Conservation (phyloP, 2,329 filamentous ascomycete species). For the Diplocarpon rosae region DNA sequence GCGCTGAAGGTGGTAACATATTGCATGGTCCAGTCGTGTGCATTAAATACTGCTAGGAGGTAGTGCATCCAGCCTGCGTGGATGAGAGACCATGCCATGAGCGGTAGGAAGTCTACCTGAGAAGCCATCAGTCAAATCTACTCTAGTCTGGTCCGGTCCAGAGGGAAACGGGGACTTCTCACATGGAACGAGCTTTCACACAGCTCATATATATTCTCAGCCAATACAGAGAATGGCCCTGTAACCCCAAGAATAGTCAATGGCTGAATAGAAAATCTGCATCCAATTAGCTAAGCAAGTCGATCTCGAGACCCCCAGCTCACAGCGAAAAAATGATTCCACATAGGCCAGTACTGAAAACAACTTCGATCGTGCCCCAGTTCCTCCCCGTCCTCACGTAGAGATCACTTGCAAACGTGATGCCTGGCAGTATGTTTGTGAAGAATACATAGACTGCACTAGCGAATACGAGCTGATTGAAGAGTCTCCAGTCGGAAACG, state of each 20-base stretch:
- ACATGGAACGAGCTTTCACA: conserved; percentile 44
- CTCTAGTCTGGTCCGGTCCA: neutral
- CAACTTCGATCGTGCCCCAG: conserved; percentile 57
- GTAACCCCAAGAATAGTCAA: conserved; percentile 56
- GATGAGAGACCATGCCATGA: conserved; percentile 58
- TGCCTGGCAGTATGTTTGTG: conserved; percentile 54
- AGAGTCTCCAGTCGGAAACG: conserved; percentile 43
- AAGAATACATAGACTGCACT: conserved; percentile 58
- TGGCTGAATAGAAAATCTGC: conserved; percentile 45
- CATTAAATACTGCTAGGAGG: conserved; percentile 53
- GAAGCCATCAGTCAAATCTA: neutral
- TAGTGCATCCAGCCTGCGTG: conserved; percentile 56
- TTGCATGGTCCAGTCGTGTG: conserved; percentile 60
- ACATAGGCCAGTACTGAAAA: conserved; percentile 54
- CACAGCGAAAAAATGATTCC: conserved; percentile 51
- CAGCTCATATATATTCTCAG: conserved; percentile 52
- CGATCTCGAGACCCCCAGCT: neutral
- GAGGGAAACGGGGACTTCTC: conserved; percentile 17
- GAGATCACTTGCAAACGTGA: conserved; percentile 56
- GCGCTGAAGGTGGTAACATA: conserved; percentile 58
- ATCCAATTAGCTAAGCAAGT: neutral
- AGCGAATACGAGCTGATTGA: conserved; percentile 53
- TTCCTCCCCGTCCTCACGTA: conserved; percentile 50
- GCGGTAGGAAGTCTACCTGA: conserved; percentile 48
- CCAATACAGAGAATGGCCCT: conserved; percentile 55